Evolutionary conservation across 1,284 basidiomycete species (phyloP).

Genomic region (Leccinum huronense): DNA sequence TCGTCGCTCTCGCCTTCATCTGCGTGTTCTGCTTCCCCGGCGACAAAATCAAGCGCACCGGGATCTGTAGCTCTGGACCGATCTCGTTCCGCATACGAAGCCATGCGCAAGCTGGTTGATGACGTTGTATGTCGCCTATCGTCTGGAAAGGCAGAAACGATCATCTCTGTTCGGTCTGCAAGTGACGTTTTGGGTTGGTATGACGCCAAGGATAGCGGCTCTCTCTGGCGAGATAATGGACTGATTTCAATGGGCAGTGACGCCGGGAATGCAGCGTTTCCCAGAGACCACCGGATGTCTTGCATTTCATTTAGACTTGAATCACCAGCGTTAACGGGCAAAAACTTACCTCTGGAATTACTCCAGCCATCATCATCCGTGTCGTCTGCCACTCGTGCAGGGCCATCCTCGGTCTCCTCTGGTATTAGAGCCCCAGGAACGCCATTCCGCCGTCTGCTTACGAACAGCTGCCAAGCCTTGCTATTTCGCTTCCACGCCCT

Average conservation of each 20-base stretch:
- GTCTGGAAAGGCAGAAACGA: slow-evolving; percentile 29
- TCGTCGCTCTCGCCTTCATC: slow-evolving; percentile 41
- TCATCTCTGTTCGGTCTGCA: slow-evolving; percentile 34
- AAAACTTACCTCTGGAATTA: slow-evolving; percentile 25
- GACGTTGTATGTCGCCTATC: slow-evolving; percentile 34
- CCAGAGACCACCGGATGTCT: slow-evolving; percentile 29
- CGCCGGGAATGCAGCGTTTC: slow-evolving; percentile 39
- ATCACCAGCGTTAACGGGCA: not conserved
- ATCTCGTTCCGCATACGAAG: slow-evolving; percentile 67
- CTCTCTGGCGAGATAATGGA: slow-evolving; percentile 38
- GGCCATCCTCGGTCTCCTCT: slow-evolving; percentile 47
- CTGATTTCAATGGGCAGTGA: slow-evolving; percentile 64
- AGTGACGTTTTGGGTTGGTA: slow-evolving; percentile 54
- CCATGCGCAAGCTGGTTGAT: slow-evolving; percentile 52
- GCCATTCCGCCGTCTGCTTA: slow-evolving; percentile 44
- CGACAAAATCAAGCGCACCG: slow-evolving; percentile 60
- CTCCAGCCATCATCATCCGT: slow-evolving; percentile 27
- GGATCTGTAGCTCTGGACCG: slow-evolving; percentile 61
- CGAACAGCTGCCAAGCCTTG: slow-evolving; percentile 62
- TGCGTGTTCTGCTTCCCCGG: slow-evolving; percentile 45
- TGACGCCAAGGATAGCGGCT: slow-evolving; percentile 47
- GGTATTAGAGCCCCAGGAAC: slow-evolving; percentile 39
- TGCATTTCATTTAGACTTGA: slow-evolving; percentile 12
- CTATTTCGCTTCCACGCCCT: slow-evolving; percentile 64
- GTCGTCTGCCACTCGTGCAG: slow-evolving; percentile 17